Percentiles rank a stretch among this genome's conserved stretches.
Conservation (phyloP, 768 basidiomycete species). For the Leccinellum albellum region DNA sequence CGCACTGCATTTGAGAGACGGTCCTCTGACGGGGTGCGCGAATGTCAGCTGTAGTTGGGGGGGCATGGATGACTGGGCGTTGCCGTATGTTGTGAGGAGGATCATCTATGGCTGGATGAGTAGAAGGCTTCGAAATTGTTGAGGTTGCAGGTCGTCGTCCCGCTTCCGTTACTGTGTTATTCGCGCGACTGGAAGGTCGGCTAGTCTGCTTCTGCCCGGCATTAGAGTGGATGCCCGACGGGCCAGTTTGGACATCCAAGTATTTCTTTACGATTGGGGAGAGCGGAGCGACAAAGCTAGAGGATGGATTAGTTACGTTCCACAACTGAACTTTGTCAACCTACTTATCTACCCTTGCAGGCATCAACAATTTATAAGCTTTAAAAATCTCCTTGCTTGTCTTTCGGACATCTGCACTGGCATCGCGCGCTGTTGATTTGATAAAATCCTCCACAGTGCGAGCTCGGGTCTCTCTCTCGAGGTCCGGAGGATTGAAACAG, state of each 20-base stretch:
- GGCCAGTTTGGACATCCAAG: constrained; percentile 45
- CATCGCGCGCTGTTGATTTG: constrained; percentile 61
- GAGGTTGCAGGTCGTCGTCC: constrained; percentile 9
- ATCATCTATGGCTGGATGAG: constrained; percentile 3
- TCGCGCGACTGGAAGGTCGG: constrained; percentile 24
- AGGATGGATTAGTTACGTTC: constrained; percentile 5
- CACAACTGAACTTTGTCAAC: constrained; percentile 15
- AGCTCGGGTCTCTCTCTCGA: constrained; percentile 65
- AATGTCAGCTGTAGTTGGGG: not conserved
- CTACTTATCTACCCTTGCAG: constrained; percentile 64
- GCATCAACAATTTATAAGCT: constrained; percentile 69
- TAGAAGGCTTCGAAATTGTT: constrained; percentile 8
- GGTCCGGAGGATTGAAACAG: constrained; percentile 73
- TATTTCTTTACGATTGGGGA: constrained; percentile 77
- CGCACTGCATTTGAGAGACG: constrained; percentile 16
- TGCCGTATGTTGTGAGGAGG: constrained; percentile 3
- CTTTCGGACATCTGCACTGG: constrained; percentile 72
- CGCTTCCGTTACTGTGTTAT: constrained; percentile 8
- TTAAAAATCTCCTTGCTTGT: constrained; percentile 68
- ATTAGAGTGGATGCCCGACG: not conserved
- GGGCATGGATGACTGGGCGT: constrained; percentile 1
- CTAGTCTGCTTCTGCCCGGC: constrained; percentile 17
- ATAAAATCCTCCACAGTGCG: constrained; percentile 70
- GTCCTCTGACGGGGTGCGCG: constrained; percentile 18
- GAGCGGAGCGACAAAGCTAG: constrained; percentile 69